These are phyloP conservation scores for Candida sojae DNA, from an alignment of 1,139 yeast species.

Conservation along the genomic window DNA sequence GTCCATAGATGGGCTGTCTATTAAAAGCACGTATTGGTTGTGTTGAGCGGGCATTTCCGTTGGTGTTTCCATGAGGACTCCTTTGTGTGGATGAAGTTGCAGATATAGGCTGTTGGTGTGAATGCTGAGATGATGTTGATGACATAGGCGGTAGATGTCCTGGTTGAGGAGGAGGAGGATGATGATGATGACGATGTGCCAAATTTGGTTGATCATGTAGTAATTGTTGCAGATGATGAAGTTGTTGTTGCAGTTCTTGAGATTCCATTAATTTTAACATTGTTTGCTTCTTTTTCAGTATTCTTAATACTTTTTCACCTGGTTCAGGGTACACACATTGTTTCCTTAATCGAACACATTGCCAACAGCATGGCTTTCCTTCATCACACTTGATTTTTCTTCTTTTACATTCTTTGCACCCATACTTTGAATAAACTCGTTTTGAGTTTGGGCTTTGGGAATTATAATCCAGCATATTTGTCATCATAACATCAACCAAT, in stretches of 20 bases:
- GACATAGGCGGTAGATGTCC: background rate
- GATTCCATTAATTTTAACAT: conserved; percentile 4
- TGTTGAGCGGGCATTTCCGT: background rate
- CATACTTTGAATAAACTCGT: conserved; percentile 34
- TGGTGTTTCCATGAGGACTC: background rate
- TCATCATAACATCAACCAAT: background rate
- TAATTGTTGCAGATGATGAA: background rate
- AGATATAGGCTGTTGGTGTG: background rate
- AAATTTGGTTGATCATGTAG: background rate
- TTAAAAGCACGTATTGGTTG: background rate
- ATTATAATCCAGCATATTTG: background rate
- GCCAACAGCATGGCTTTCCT: conserved; percentile 57
- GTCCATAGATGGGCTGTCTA: background rate
- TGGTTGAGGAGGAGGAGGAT: background rate
- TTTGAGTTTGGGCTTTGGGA: conserved; percentile 6
- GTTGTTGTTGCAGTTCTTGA: conserved; percentile 5
- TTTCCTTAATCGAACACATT: conserved; percentile 36
- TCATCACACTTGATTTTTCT: conserved; percentile 58
- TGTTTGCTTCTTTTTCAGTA: conserved; percentile 21
- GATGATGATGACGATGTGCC: background rate
- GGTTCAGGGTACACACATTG: conserved; percentile 34
- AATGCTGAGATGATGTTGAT: background rate
- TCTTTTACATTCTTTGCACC: conserved; percentile 44
- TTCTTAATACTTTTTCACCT: conserved; percentile 35
- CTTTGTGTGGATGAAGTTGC: background rate